Evolutionary conservation across 768 basidiomycete genomes (phyloP).

Genomic region (Trametes villosa): DNA sequence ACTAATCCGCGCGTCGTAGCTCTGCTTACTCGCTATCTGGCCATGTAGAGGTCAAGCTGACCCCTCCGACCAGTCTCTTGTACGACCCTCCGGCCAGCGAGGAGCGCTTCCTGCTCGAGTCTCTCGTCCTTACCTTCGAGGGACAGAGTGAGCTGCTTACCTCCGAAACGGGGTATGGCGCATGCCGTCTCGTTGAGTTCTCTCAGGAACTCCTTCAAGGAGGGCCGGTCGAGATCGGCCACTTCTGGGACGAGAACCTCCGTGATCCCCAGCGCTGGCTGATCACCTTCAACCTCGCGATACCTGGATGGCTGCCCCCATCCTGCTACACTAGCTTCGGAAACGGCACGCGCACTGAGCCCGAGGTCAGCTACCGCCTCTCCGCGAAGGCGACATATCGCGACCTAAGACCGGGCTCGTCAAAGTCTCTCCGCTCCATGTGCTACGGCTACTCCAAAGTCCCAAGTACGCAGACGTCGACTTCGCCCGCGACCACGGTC

Average conservation of each 20-base stretch:
- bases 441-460: constrained; percentile 61
- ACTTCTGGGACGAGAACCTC: constrained; percentile 64
- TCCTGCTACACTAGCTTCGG: constrained; percentile 50
- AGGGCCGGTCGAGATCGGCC: constrained; percentile 62
- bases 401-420: constrained; percentile 46
- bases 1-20: constrained; percentile 43
- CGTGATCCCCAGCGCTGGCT: constrained; percentile 69
- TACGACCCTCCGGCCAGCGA: constrained; percentile 54
- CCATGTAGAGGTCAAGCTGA: constrained; percentile 67
- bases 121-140: constrained; percentile 78
- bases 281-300: constrained; percentile 75
- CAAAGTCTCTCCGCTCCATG: constrained; percentile 51
- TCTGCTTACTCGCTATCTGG: constrained; percentile 89
- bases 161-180: constrained; percentile 65
- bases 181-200: constrained; percentile 67
- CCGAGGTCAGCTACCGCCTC: constrained; percentile 68
- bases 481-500: constrained; percentile 48
- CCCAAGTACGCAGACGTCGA: constrained; percentile 43
- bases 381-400: constrained; percentile 68
- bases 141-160: constrained; percentile 81
- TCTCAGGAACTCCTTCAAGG: constrained; percentile 62
- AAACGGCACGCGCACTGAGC: constrained; percentile 40
- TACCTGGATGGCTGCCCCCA: constrained; percentile 92
- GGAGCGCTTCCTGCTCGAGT: constrained; percentile 62
- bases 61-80: constrained; percentile 54